A percentile compares a stretch with the other conserved stretches of the same genome.
phyloP scores from a whole-genome alignment of 768 basidiomycete genomes.

The Russula brevipes region DNA sequence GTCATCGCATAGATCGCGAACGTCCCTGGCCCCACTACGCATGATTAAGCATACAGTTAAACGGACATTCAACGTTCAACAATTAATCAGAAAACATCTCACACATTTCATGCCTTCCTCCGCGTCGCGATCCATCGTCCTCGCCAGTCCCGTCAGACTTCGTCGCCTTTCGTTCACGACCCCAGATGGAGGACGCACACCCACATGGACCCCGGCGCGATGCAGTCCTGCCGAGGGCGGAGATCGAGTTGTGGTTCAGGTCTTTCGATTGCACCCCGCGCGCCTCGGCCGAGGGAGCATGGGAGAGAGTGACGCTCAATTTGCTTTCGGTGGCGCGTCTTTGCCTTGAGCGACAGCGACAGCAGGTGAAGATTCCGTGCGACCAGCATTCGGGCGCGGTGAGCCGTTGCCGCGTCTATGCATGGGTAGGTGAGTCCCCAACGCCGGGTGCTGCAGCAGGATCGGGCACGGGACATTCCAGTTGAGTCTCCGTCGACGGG shows the following conservation, averaged over 20 bases:
- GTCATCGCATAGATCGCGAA: neutral
- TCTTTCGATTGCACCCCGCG: slow-evolving; percentile 14
- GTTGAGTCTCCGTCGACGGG: slow-evolving; percentile 29
- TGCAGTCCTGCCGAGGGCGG: slow-evolving; percentile 16
- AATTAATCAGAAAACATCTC: neutral
- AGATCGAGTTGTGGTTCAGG: slow-evolving; percentile 19
- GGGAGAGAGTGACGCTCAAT: slow-evolving; percentile 18
- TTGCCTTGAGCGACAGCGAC: slow-evolving; percentile 1
- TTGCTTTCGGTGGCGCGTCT: slow-evolving; percentile 18
- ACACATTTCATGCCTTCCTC: slow-evolving; percentile 41
- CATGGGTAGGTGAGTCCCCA: slow-evolving; percentile 43
- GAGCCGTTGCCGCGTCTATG: slow-evolving; percentile 50
- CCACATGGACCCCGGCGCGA: slow-evolving; percentile 15
- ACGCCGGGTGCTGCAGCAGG: slow-evolving; percentile 33
- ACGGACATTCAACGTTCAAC: neutral
- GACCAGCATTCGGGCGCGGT: slow-evolving; percentile 33
- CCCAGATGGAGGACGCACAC: slow-evolving; percentile 24
- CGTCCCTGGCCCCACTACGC: neutral
- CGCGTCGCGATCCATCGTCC: slow-evolving; percentile 80
- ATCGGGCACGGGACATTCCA: neutral
- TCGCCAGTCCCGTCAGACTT: slow-evolving; percentile 40
- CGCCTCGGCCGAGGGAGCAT: slow-evolving; percentile 15
- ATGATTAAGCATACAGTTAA: neutral
- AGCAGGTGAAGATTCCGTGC: slow-evolving; percentile 25
- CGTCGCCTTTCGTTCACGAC: slow-evolving; percentile 15